A percentile compares a stretch with the other conserved stretches of the same genome.
Evolutionary conservation across 1,284 basidiomycete genomes (phyloP).

Genomic region (Earliella scabrosa): DNA sequence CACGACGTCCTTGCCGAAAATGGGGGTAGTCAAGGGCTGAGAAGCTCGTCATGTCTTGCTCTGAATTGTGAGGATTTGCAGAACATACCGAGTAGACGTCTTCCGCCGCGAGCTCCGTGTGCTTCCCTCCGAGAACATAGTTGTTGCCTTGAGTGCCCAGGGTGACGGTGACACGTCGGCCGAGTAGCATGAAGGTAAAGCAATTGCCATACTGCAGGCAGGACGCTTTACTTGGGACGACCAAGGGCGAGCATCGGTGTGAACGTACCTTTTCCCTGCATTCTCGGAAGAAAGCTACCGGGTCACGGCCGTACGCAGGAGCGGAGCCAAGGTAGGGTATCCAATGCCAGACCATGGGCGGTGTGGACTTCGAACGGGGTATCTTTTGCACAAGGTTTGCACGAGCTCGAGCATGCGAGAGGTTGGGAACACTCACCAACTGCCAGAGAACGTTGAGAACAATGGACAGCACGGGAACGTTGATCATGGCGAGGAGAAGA

Average conservation of each 20-base stretch:
- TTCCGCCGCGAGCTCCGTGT: slow-evolving; percentile 92
- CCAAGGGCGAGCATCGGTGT: not conserved
- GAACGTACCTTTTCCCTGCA: slow-evolving; percentile 81
- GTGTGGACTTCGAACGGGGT: slow-evolving; percentile 60
- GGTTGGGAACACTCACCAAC: slow-evolving; percentile 49
- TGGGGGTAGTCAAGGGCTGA: slow-evolving; percentile 87
- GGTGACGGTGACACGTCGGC: slow-evolving; percentile 90
- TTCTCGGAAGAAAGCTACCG: slow-evolving; percentile 75
- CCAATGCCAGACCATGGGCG: slow-evolving; percentile 82
- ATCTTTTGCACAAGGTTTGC: slow-evolving; percentile 24
- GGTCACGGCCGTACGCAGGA: slow-evolving; percentile 79
- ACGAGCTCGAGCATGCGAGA: not conserved
- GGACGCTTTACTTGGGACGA: not conserved
- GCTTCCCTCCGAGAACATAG: slow-evolving; percentile 93
- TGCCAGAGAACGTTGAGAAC: slow-evolving; percentile 65
- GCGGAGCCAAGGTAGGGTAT: slow-evolving; percentile 82
- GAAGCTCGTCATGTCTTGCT: too few relatives aligned
- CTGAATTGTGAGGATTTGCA: not conserved
- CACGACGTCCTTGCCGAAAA: slow-evolving; percentile 97
- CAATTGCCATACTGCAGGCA: slow-evolving; percentile 66
- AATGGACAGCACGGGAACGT: slow-evolving; percentile 51
- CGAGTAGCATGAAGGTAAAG: slow-evolving; percentile 94
- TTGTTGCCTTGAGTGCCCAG: slow-evolving; percentile 94
- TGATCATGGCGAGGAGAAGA: slow-evolving; percentile 38
- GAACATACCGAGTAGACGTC: slow-evolving; percentile 88